Evolutionary conservation across 441 rosid genomes (phyloP).

Genomic region (Syzygium malaccense): DNA sequence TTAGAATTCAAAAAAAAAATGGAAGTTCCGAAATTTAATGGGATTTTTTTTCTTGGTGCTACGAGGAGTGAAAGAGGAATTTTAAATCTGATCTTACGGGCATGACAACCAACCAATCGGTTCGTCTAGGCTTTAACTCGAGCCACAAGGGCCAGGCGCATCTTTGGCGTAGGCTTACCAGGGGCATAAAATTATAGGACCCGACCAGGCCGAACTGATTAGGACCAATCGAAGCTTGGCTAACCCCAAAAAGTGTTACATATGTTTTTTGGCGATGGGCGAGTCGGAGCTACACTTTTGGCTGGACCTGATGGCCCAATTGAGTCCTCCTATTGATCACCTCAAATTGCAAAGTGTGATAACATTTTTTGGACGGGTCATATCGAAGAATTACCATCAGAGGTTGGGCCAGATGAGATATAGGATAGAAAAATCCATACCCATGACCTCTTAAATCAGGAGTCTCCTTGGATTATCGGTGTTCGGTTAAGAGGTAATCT

Average conservation of each 20-base stretch:
- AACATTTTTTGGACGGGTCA: no score
- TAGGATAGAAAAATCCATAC: no score
- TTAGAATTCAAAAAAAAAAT: background rate
- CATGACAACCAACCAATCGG: background rate
- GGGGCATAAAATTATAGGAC: background rate
- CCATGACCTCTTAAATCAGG: no score
- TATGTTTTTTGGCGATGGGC: background rate
- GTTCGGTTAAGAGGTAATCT: no score
- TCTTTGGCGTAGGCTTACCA: background rate
- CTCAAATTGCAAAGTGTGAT: no score
- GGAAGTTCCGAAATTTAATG: background rate
- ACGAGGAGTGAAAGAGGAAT: background rate
- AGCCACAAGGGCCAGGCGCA: background rate
- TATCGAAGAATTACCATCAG: no score
- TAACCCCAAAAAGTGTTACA: fast-evolving
- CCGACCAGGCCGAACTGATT: background rate
- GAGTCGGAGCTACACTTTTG: background rate
- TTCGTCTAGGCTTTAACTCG: background rate
- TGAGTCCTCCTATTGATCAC: no score
- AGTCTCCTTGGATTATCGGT: no score
- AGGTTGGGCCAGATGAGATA: no score
- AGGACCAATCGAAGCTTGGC: background rate
- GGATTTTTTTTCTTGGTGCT: background rate
- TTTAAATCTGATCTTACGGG: background rate
- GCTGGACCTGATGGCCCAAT: no score